A percentile compares a stretch with the other conserved stretches of the same genome.
Conservation (phyloP, 768 basidiomycete genomes). For the Leccinum fibrillosum region DNA sequence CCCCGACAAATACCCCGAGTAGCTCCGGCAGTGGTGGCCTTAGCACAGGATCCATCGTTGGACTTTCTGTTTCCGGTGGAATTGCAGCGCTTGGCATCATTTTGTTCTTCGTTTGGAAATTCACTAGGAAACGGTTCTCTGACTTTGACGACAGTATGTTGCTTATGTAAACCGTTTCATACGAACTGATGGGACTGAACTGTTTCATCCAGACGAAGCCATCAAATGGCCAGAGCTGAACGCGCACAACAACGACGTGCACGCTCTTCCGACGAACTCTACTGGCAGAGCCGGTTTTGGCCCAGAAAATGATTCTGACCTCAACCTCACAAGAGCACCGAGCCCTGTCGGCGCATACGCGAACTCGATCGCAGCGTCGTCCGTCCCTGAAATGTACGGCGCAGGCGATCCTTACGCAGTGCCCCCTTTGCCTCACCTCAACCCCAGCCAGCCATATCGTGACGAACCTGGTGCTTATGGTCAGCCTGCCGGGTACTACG, state of each 20-base stretch:
- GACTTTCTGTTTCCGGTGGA: slow-evolving; percentile 79
- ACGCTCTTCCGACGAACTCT: slow-evolving; percentile 64
- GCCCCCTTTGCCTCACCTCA: slow-evolving; percentile 76
- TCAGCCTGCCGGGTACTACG: slow-evolving; percentile 54
- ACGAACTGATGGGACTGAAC: neutral
- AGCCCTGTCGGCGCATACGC: slow-evolving; percentile 45
- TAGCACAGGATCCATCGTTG: slow-evolving; percentile 70
- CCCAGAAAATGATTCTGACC: slow-evolving; percentile 57
- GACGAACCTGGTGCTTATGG: slow-evolving; percentile 58
- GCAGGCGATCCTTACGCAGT: slow-evolving; percentile 72
- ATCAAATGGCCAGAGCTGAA: slow-evolving; percentile 93
- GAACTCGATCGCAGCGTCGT: slow-evolving; percentile 44
- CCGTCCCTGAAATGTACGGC: slow-evolving; percentile 39
- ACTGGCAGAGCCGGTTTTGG: slow-evolving; percentile 70
- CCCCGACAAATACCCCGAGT: slow-evolving; percentile 18
- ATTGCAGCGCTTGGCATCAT: slow-evolving; percentile 68
- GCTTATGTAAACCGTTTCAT: slow-evolving; percentile 13
- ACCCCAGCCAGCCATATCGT: slow-evolving; percentile 72
- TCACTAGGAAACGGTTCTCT: slow-evolving; percentile 71
- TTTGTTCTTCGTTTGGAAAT: slow-evolving; percentile 82
- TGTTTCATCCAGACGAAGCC: slow-evolving; percentile 55
- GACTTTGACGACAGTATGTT: slow-evolving; percentile 79
- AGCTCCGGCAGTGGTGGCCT: slow-evolving; percentile 41
- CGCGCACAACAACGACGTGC: slow-evolving; percentile 52
- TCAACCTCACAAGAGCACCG: slow-evolving; percentile 52